Base-by-base conservation (phyloP, 352 stramenopile species). In the Phytophthora aleatoria region DNA sequence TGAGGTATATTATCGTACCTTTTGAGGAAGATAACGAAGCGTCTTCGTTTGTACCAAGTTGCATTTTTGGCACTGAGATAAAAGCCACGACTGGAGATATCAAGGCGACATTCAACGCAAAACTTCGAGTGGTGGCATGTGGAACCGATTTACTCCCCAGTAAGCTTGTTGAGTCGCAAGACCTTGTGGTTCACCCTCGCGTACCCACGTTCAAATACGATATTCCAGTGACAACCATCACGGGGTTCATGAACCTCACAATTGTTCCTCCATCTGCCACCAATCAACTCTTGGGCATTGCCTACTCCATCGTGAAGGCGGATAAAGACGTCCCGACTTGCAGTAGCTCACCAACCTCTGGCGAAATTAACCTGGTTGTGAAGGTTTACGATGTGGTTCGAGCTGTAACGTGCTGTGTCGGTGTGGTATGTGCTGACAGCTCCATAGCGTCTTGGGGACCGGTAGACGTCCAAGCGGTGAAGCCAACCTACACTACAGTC, bases 371-470 rank as follows among this genome's bases (percentile, higher is more conserved):
- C 3, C 54, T 71, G 26, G 41, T 27, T 13, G 73, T 63, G 28
- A 70, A 66, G n/a, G 77, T 84, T 13, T 79, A 64, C 15, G 74
- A 89, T 30, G 58, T 83, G 4, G 59, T 92, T 11, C 64, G 48
- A 41, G 79, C 81, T 0, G 71, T 88, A 1, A 61, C 75, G 15
- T 92, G 83, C 55, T 92, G 83, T 38, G 41, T 80, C 4, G 61
- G 67, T 13, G 55, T 73, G 5, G 41, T 54, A 0, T 83, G 74
- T 24, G 65, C 58, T 4, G 55, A 71, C 45, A 80, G 74, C 16
- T 45, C 53, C 3, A 11, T 74, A 9, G 51, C 26, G 30, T 58
- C 58, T 0, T 80, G 71, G 74, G 75, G 75, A 0, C 72, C 75
- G 4, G 38, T 83, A 9, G 30, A 48, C 9, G 75, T 81, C 1